Evolutionary conservation across 78 protist genomes (phyloP).

Genomic region (Planoprotostelium fungivorum): DNA sequence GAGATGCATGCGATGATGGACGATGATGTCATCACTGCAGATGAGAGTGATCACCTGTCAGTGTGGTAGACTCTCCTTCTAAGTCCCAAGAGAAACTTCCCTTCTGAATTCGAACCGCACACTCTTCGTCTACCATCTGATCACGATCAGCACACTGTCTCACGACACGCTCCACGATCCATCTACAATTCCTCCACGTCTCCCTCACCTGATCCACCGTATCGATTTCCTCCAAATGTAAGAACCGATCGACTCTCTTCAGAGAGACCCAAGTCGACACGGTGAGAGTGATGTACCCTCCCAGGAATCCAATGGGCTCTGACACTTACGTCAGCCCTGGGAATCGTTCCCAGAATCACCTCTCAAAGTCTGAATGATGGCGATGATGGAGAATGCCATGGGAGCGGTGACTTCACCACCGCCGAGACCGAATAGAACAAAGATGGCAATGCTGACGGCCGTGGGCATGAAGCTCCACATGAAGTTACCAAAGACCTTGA

Average conservation of each 20-base stretch:
- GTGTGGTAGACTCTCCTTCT: neutral
- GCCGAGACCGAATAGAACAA: neutral
- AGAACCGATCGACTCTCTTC: neutral
- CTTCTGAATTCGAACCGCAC: neutral
- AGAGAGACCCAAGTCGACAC: neutral
- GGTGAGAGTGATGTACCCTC: neutral
- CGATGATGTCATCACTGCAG: too few relatives aligned
- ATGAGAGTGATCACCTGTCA: neutral
- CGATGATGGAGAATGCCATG: neutral
- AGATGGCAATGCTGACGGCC: neutral
- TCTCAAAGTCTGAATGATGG: neutral
- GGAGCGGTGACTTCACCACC: neutral
- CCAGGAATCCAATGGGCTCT: neutral
- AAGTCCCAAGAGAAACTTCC: neutral
- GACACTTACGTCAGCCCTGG: neutral
- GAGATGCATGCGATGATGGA: too few relatives aligned
- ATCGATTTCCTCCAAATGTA: neutral
- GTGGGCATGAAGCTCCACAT: conserved; percentile 1
- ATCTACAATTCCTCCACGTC: neutral
- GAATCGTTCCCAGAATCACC: neutral
- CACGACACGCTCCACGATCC: neutral
- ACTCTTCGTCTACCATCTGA: neutral
- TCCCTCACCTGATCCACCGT: neutral
- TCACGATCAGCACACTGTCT: neutral
- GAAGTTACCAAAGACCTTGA: neutral